Evolutionary conservation across 768 basidiomycete species (phyloP).

Genomic region (Lactarius akahatsu): DNA sequence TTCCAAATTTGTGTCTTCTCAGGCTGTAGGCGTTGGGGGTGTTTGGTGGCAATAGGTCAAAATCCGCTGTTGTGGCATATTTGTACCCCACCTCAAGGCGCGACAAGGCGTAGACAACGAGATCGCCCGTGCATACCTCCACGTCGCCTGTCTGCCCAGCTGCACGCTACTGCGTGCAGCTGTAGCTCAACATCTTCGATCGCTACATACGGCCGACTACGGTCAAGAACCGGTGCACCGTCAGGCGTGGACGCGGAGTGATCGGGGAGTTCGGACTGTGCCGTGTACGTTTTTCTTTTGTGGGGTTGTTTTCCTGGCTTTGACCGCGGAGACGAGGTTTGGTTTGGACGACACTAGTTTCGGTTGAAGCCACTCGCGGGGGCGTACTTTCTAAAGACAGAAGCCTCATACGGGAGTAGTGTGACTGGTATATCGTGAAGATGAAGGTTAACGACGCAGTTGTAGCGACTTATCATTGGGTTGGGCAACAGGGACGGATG

Average conservation of each 20-base stretch:
- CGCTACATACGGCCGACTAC: slow-evolving; percentile 77
- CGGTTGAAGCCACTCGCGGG: slow-evolving; percentile 77
- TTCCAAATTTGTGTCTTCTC: background rate
- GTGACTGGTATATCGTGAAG: background rate
- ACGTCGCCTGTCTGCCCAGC: slow-evolving; percentile 83
- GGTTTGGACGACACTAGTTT: slow-evolving; percentile 73
- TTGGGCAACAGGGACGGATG: background rate
- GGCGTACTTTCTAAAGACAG: slow-evolving; percentile 30
- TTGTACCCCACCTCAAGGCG: slow-evolving; percentile 41
- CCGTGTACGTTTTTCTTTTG: slow-evolving; percentile 47
- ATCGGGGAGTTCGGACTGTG: slow-evolving; percentile 87
- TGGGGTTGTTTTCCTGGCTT: background rate
- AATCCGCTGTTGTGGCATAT: slow-evolving; percentile 13
- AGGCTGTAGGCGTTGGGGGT: background rate
- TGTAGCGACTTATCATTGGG: background rate
- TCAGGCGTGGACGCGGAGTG: slow-evolving; percentile 84
- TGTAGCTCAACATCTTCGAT: slow-evolving; percentile 87
- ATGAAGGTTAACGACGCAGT: background rate
- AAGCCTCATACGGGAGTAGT: background rate
- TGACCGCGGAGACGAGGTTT: background rate
- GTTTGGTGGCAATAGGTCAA: background rate
- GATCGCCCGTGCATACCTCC: slow-evolving; percentile 84
- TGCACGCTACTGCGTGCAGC: slow-evolving; percentile 88
- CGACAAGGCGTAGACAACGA: slow-evolving; percentile 75
- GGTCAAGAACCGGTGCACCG: slow-evolving; percentile 85